phyloP scores from a whole-genome alignment of 1,284 basidiomycete genomes.

The Rhodotorula sp. region DNA sequence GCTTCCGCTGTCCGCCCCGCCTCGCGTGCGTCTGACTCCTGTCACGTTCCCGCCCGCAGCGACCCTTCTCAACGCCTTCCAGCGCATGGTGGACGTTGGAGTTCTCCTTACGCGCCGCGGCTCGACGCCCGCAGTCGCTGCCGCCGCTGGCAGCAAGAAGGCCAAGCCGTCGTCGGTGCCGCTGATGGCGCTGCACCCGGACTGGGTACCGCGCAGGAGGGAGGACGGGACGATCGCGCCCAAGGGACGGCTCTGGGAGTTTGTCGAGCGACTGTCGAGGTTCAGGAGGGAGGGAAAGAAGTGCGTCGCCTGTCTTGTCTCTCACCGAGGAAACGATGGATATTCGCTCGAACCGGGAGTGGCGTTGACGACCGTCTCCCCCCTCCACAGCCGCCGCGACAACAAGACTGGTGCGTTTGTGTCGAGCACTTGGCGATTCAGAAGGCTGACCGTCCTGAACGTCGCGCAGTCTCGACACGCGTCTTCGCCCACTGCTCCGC shows the following conservation, averaged over 20 bases:
- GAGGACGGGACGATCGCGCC: conserved; percentile 29
- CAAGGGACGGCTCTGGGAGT: conserved; percentile 46
- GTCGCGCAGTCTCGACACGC: conserved; percentile 29
- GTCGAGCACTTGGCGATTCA: background rate
- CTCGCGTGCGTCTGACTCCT: background rate
- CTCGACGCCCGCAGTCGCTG: background rate
- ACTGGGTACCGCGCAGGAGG: conserved; percentile 44
- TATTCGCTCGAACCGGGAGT: too few species aligned
- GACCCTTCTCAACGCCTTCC: conserved; percentile 40
- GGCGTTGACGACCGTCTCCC: background rate
- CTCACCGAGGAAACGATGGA: background rate
- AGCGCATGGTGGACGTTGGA: conserved; percentile 38
- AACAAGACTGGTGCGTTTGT: conserved; percentile 24
- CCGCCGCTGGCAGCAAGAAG: background rate
- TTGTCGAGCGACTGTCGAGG: conserved; percentile 47
- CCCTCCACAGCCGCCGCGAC: conserved; percentile 19
- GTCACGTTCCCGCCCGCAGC: conserved; percentile 6
- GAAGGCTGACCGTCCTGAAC: background rate
- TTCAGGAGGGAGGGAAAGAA: conserved; percentile 52
- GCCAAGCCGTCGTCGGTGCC: conserved; percentile 44
- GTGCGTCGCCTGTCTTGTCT: conserved; percentile 4
- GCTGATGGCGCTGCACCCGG: conserved; percentile 50
- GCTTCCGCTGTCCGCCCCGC: background rate
- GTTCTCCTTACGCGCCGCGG: conserved; percentile 34
- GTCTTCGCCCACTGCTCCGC: conserved; percentile 40